A percentile compares a stretch with the other conserved stretches of the same genome.
Conservation (phyloP, 2,329 filamentous ascomycete genomes). For the Colletotrichum godetiae region DNA sequence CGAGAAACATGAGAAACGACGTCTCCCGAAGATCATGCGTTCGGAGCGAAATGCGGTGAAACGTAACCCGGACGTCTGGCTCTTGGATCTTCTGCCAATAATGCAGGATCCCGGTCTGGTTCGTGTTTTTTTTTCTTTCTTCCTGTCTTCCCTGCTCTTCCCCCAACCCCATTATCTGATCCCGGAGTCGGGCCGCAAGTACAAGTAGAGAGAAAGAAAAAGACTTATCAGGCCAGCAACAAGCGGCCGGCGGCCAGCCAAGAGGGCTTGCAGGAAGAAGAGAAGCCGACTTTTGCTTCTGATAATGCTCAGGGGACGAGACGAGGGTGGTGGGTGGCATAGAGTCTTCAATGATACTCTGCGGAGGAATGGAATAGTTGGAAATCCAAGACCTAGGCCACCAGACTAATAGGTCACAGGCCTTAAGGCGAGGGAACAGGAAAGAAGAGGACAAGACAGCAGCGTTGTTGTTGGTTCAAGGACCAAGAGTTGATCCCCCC, state of each 20-base stretch:
- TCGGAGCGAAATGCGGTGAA: constrained; percentile 30
- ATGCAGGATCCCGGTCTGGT: background rate
- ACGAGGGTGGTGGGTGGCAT: background rate
- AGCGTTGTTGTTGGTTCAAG: background rate
- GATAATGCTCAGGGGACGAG: background rate
- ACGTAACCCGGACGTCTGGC: constrained; percentile 23
- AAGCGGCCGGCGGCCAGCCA: too few relatives aligned
- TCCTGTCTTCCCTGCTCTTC: background rate
- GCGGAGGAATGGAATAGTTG: constrained; percentile 2
- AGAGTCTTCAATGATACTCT: constrained; percentile 11
- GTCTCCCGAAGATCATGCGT: constrained; percentile 4
- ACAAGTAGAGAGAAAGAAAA: background rate
- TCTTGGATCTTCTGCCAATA: constrained; percentile 11
- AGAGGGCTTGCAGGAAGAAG: background rate
- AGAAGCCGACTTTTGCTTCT: background rate
- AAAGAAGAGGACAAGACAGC: background rate
- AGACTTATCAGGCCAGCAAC: background rate
- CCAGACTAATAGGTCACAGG: too few relatives aligned
- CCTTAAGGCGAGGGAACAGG: background rate
- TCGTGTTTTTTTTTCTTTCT: background rate
- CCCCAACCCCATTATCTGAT: background rate
- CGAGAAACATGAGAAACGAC: background rate
- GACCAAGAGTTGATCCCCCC: background rate
- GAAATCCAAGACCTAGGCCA: background rate
- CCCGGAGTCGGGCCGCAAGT: background rate